phyloP scores from a whole-genome alignment of 2,329 filamentous ascomycete genomes.

The Colletotrichum ledebouriae region DNA sequence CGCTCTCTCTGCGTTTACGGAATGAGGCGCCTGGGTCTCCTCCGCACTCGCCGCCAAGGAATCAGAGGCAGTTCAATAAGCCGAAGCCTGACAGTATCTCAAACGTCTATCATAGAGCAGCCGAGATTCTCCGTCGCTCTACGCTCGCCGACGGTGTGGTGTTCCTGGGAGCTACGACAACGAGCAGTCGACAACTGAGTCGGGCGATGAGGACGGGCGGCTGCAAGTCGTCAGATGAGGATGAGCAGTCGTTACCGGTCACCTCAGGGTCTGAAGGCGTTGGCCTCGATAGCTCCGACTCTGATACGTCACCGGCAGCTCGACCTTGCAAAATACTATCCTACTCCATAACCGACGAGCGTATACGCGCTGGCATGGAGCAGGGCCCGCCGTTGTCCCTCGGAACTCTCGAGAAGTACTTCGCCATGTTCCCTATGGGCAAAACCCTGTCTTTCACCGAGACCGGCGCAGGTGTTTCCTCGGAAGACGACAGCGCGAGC shows the following conservation, averaged over 20 bases:
- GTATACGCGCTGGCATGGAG: conserved; percentile 46
- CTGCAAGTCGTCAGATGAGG: conserved; percentile 39
- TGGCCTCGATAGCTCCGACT: conserved; percentile 49
- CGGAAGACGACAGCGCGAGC: conserved; percentile 50
- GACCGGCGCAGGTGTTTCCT: conserved; percentile 48
- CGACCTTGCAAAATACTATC: conserved; percentile 50
- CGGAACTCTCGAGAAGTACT: conserved; percentile 50
- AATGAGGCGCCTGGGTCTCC: neutral
- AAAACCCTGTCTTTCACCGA: conserved; percentile 50
- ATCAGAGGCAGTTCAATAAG: conserved; percentile 17
- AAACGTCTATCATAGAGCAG: conserved; percentile 48
- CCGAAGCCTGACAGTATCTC: conserved; percentile 45
- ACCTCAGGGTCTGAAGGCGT: conserved; percentile 45
- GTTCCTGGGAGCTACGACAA: conserved; percentile 49
- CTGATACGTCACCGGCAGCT: conserved; percentile 46
- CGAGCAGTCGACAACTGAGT: conserved; percentile 23
- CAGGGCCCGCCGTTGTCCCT: conserved; percentile 47
- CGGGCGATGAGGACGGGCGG: conserved; percentile 28
- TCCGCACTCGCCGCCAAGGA: conserved; percentile 12
- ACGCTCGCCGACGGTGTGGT: conserved; percentile 51
- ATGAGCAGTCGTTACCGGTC: conserved; percentile 37
- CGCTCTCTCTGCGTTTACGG: conserved; percentile 10
- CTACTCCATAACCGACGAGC: conserved; percentile 47
- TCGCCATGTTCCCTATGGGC: conserved; percentile 48
- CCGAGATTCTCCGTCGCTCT: conserved; percentile 48